Base-by-base conservation (phyloP, 2,329 filamentous ascomycete species). In the Claviceps arundinis region DNA sequence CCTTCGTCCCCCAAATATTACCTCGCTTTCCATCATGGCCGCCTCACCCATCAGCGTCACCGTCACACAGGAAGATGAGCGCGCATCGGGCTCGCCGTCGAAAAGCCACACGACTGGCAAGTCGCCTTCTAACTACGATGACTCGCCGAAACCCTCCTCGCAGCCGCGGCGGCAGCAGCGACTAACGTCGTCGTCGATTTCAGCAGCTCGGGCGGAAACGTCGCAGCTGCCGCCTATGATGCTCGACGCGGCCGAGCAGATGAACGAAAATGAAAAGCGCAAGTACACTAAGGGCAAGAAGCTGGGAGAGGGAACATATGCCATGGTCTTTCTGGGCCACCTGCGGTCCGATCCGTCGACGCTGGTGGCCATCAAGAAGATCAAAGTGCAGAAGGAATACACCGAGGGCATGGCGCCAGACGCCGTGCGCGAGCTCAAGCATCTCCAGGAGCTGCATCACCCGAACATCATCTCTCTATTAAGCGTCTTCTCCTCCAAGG, bases 231-330 rank as follows among this genome's bases (percentile, higher is more conserved):
- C 64, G 11, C 66, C 68, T 8, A 59, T 69, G 13, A 71, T 68
- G 16, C 69, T 80, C 53, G 81, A 84, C 61, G 66, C 82, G n/a
- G 76, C 86, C n/a, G 87, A 91, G 68, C 84, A 88, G 64, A 76
- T 90, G 66, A 91, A 91, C 64, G 82, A 87, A 54, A 81, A 85
- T 49, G 85, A 89, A 62, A 89, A 89, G 68, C 78, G 80, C 59
- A 95, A 93, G 74, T 98, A 95, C 67, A 80, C 93, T 58, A 95
- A 94, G 73, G 88, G 88, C 63, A 89, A 87, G 66, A 93, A 93
- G 65, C 81, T 98, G 55, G 93, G 93, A 67, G 89, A 95, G 69
- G 93, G 93, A 73, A 97, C 93, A 57, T 98, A 98, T 67, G 93
- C 93, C 65, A 84, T 94, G 62, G 93, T 98, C 62, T 96, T 89